These are phyloP conservation scores for Claviceps africana DNA, from an alignment of 2,329 filamentous ascomycete species.

Conservation along the genomic window DNA sequence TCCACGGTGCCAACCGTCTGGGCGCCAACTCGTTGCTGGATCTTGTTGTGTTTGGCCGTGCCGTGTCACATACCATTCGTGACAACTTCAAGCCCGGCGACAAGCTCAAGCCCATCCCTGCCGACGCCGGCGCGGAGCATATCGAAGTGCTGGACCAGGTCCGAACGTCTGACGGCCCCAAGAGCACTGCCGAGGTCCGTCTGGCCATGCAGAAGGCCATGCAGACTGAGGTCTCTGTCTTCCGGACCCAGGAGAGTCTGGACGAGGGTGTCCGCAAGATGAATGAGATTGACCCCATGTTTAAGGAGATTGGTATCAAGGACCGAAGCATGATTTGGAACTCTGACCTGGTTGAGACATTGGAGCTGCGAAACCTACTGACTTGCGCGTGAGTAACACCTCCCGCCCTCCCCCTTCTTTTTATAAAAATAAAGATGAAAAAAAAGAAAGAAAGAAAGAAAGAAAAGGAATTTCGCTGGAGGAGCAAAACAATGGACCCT, in stretches of 20 bases:
- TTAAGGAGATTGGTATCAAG: slow-evolving; percentile 79
- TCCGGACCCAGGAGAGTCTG: slow-evolving; percentile 86
- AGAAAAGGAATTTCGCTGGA: too few species aligned
- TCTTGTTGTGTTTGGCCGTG: slow-evolving; percentile 93
- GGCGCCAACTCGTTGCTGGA: slow-evolving; percentile 97
- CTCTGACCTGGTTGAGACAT: slow-evolving; percentile 88
- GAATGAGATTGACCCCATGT: slow-evolving; percentile 66
- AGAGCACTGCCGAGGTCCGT: slow-evolving; percentile 78
- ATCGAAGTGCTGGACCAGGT: slow-evolving; percentile 77
- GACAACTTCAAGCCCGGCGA: slow-evolving; percentile 81
- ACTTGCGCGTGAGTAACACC: slow-evolving; percentile 91
- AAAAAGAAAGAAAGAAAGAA: too few species aligned
- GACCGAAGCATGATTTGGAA: slow-evolving; percentile 99
- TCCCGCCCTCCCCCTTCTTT: neutral
- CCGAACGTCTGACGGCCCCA: slow-evolving; percentile 70
- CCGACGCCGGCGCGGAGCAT: slow-evolving; percentile 77
- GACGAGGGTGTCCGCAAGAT: slow-evolving; percentile 89
- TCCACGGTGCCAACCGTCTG: slow-evolving; percentile 95
- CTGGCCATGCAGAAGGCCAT: slow-evolving; percentile 94
- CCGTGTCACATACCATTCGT: slow-evolving; percentile 91
- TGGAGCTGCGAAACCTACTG: slow-evolving; percentile 87
- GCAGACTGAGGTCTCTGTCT: slow-evolving; percentile 94
- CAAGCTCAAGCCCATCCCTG: slow-evolving; percentile 63
- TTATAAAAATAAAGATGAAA: too few species aligned
- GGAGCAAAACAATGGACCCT: too few species aligned